Conservation (phyloP, 2,329 filamentous ascomycete species). For the Colletotrichum kahawae region DNA sequence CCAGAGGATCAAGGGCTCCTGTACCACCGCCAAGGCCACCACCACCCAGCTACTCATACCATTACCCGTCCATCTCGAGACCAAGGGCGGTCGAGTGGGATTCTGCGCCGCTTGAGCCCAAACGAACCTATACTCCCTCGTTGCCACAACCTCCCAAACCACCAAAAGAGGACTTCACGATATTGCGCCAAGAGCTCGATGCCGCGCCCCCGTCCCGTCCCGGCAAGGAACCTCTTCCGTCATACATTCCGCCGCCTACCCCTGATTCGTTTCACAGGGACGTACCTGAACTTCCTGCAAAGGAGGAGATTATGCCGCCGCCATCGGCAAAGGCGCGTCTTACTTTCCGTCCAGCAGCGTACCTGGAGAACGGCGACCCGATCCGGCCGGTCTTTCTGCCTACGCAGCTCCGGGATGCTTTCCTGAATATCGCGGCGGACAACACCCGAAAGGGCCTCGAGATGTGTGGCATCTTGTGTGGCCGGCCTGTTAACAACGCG, state of each 20-base stretch:
- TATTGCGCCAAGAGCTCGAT: slow-evolving; percentile 9
- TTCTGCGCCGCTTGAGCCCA: slow-evolving; percentile 23
- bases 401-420: slow-evolving; percentile 71
- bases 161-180: slow-evolving; percentile 29
- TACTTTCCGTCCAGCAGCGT: slow-evolving; percentile 84
- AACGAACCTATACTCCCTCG: slow-evolving; percentile 14
- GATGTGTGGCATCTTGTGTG: slow-evolving; percentile 94
- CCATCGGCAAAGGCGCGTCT: slow-evolving; percentile 61
- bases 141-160: slow-evolving; percentile 37
- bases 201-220: slow-evolving; percentile 10
- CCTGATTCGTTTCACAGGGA: background rate
- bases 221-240: slow-evolving; percentile 7
- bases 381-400: slow-evolving; percentile 90
- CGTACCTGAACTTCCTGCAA: slow-evolving; percentile 40
- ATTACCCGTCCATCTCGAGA: slow-evolving; percentile 62
- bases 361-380: slow-evolving; percentile 86
- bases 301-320: slow-evolving; percentile 27
- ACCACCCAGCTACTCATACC: slow-evolving; percentile 40
- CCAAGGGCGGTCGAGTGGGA: slow-evolving; percentile 54
- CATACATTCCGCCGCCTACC: slow-evolving; percentile 1
- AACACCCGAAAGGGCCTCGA: slow-evolving; percentile 88
- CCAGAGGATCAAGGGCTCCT: slow-evolving; percentile 19
- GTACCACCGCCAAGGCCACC: slow-evolving; percentile 13
- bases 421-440: slow-evolving; percentile 73
- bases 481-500: slow-evolving; percentile 89